phyloP scores from a whole-genome alignment of 805 yeast species.

The Wickerhamomyces tratensis region DNA sequence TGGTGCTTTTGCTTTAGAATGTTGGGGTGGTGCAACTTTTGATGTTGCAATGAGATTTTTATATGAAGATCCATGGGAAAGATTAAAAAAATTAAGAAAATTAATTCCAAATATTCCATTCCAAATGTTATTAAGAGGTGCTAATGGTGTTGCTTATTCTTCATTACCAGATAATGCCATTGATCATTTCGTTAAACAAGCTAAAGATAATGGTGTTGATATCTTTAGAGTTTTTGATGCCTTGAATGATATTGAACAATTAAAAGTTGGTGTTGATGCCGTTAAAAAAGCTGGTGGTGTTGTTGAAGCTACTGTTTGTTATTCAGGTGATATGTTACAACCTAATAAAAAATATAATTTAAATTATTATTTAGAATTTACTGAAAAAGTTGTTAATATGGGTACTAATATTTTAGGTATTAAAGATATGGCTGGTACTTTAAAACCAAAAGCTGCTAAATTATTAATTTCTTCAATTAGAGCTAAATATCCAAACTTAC shows the following conservation, averaged over 20 bases:
- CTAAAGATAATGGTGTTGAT: constrained; percentile 93
- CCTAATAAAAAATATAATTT: constrained; percentile 94
- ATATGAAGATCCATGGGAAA: constrained; percentile 98
- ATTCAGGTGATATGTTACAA: constrained; percentile 97
- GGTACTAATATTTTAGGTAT: constrained; percentile 97
- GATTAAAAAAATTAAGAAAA: constrained; percentile 79
- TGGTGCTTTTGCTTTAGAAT: constrained; percentile 92
- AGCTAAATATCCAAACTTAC: constrained; percentile 81
- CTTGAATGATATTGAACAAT: constrained; percentile 90
- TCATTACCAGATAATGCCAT: constrained; percentile 98
- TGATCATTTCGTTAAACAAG: constrained; percentile 92
- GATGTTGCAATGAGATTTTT: constrained; percentile 98
- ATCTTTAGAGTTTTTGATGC: constrained; percentile 98
- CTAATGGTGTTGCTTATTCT: constrained; percentile 98
- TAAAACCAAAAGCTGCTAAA: constrained; percentile 91
- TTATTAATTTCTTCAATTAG: constrained; percentile 73
- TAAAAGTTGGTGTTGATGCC: constrained; percentile 96
- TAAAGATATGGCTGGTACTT: constrained; percentile 99
- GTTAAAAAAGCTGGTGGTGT: constrained; percentile 98
- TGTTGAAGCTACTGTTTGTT: constrained; percentile 96
- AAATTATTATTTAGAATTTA: constrained; percentile 76
- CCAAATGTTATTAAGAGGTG: constrained; percentile 99
- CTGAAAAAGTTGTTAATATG: constrained; percentile 76
- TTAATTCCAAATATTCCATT: constrained; percentile 97
- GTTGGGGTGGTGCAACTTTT: constrained; percentile 99